Evolutionary conservation across 1,284 basidiomycete genomes (phyloP).

Genomic region (Moesziomyces antarcticus): DNA sequence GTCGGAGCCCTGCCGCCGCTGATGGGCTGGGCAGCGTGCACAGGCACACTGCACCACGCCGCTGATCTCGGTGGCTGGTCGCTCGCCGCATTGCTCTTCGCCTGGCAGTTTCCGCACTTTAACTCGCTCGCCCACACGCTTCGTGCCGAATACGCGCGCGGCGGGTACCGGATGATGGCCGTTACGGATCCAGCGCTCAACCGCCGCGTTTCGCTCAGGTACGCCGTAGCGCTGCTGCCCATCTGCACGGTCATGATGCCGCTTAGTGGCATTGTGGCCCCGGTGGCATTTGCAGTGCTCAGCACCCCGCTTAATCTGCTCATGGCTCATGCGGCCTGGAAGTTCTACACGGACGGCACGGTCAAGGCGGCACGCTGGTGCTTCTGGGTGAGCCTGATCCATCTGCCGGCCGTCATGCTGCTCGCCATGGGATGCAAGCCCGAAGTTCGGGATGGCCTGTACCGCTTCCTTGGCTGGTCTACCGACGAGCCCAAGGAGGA

Average conservation of each 20-base stretch:
- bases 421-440: constrained; percentile 80
- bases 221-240: constrained; percentile 82
- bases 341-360: constrained; percentile 68
- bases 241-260: constrained; percentile 78
- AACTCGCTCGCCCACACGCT: constrained; percentile 90
- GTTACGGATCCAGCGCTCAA: constrained; percentile 84
- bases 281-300: constrained; percentile 79
- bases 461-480: constrained; percentile 32
- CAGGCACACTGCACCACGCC: constrained; percentile 79
- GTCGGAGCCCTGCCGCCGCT: constrained; percentile 93
- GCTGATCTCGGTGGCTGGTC: constrained; percentile 61
- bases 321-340: constrained; percentile 79
- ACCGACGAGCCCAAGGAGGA: constrained; percentile 2
- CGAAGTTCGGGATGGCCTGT: constrained; percentile 58
- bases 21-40: constrained; percentile 98
- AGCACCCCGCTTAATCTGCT: constrained; percentile 81
- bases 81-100: constrained; percentile 74
- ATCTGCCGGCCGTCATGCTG: constrained; percentile 87
- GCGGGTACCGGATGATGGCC: constrained; percentile 92
- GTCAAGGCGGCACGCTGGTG: constrained; percentile 80
- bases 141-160: constrained; percentile 88
- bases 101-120: constrained; percentile 99
- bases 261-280: constrained; percentile 55
- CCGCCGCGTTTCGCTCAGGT: constrained; percentile 84
- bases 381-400: constrained; percentile 84